Base-by-base conservation (phyloP, 352 stramenopile species). In the Bremia lactucae region DNA sequence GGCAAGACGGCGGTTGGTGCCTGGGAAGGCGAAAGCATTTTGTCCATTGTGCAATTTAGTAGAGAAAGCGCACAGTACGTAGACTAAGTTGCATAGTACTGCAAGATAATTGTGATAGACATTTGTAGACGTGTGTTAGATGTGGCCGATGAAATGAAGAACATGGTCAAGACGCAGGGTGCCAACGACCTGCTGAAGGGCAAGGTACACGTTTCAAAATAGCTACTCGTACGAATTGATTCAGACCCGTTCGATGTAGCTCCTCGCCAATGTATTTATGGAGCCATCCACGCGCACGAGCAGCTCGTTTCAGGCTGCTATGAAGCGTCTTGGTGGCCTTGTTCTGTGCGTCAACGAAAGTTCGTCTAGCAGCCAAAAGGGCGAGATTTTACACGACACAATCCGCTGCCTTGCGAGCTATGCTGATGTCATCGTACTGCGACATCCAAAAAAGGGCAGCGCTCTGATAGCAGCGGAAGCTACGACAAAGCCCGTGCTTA, bases 281-380 rank as follows among this genome's bases (percentile, higher is more conserved):
- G 96, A 99, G 75, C 93, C 95, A 16, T 98, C 89, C 31, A 99
- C 96, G 20, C 81, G 96, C 38, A 99, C 96, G 18, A 95, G 82
- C 50, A 98, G 91, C 65, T 98, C 91, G 36, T 98, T 99, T 62
- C 94, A 98, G 53, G 79, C 95, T 15, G 95, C 96, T 15, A 98
- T 99, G 89, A 70, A 96, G 45, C 80, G 96, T 19, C 74, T 99
- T 10, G 96, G 96, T 16, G 96, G 96, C 2, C 79, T 73, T n/a
- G 90, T 97, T 21, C 65, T 99, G 9, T 80, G 80, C 29, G 83
- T 99, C 4, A 95, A 97, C 49, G 90, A 96, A 66, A 83, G 52
- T 7, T 90, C 91, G 26, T 98, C 90, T 11, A 97, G 89, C 42
- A 89, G 81, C 24, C 94, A 98, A 56, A 99, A 99, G 72, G 96